phyloP scores from a whole-genome alignment of 495 filamentous ascomycete genomes.

The Aspergillus kassunensis region DNA sequence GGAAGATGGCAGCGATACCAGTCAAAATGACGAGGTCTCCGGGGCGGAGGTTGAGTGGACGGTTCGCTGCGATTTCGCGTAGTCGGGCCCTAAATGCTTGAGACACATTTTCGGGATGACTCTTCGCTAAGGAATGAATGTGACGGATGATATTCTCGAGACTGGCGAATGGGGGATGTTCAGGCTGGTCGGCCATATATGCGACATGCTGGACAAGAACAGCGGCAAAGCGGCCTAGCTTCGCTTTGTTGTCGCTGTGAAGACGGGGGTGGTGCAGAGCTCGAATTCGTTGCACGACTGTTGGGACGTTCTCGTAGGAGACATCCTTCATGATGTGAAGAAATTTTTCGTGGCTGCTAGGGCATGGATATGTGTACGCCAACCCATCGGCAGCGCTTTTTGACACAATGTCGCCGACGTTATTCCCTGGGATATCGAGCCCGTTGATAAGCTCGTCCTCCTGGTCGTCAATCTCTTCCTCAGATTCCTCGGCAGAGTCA shows the following conservation, averaged over 20 bases:
- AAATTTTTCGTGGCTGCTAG: constrained; percentile 69
- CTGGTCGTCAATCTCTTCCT: constrained; percentile 41
- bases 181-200: constrained; percentile 53
- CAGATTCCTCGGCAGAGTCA: constrained; percentile 38
- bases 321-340: constrained; percentile 59
- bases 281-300: constrained; percentile 82
- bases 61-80: constrained; percentile 55
- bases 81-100: constrained; percentile 72
- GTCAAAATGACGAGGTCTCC: constrained; percentile 80
- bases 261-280: constrained; percentile 88
- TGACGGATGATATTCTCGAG: constrained; percentile 70
- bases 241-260: constrained; percentile 74
- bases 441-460: constrained; percentile 47
- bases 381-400: constrained; percentile 46
- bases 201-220: constrained; percentile 76
- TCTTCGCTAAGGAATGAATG: constrained; percentile 82
- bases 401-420: constrained; percentile 18
- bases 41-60: constrained; percentile 56
- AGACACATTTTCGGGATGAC: constrained; percentile 69
- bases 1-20: constrained; percentile 78
- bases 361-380: constrained; percentile 81
- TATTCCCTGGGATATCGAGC: constrained; percentile 26
- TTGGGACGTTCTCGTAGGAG: constrained; percentile 60
- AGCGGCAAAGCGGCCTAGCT: constrained; percentile 68
- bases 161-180: constrained; percentile 52